These are phyloP conservation scores for Bathelium albidoporum DNA, from an alignment of 495 filamentous ascomycete genomes.

Conservation along the genomic window DNA sequence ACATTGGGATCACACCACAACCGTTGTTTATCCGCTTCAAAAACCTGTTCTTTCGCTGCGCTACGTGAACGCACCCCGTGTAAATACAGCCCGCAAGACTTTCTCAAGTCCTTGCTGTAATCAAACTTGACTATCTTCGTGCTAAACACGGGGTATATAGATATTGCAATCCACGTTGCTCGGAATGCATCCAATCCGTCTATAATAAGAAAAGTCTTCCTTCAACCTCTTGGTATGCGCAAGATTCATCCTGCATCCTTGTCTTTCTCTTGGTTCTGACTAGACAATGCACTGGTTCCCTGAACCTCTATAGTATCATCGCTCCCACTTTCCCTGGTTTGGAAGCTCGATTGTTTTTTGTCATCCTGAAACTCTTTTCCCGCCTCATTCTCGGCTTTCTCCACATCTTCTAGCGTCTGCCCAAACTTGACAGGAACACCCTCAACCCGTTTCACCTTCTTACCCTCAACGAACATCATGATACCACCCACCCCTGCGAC, in stretches of 20 bases:
- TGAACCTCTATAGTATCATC: not conserved
- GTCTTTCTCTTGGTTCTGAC: not conserved
- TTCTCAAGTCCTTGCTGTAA: too few relatives aligned
- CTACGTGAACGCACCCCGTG: too few relatives aligned
- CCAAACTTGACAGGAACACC: slow-evolving; percentile 34
- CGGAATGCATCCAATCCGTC: not conserved
- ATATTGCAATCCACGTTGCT: not conserved
- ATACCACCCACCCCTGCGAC: slow-evolving; percentile 59
- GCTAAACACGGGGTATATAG: not conserved
- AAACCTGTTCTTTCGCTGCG: not conserved
- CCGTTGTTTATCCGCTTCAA: not conserved
- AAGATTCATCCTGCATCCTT: not conserved
- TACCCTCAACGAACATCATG: slow-evolving; percentile 55
- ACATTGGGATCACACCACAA: not conserved
- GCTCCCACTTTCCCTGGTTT: not conserved
- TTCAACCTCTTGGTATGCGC: not conserved
- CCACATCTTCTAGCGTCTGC: not conserved
- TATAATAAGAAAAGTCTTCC: not conserved
- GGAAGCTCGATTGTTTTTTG: not conserved
- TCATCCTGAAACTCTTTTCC: not conserved
- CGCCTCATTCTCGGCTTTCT: not conserved
- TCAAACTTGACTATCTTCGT: too few relatives aligned
- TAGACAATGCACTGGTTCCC: not conserved
- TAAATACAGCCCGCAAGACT: too few relatives aligned
- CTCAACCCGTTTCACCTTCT: slow-evolving; percentile 55